Base-by-base conservation (phyloP, 2,329 filamentous ascomycete genomes). In the Verticillium klebahnii region DNA sequence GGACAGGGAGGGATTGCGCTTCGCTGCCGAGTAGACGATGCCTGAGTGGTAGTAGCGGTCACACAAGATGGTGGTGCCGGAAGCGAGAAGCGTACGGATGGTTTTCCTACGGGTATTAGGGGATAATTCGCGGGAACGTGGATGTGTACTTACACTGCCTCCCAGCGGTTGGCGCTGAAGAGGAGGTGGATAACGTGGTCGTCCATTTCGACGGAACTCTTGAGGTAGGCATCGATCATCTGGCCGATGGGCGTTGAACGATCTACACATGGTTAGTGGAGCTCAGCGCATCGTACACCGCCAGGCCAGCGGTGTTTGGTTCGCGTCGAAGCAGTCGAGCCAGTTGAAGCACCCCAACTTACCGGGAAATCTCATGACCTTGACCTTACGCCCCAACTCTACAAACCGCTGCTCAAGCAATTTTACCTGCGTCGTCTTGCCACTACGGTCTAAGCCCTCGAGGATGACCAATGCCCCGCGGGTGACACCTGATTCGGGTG, bases 31-130 rank as follows among this genome's bases (percentile, higher is more conserved):
- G 78, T 98, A 99, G 58, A 97, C 92, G 62, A 93, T 91, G 60
- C 95, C 95, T 23, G 91, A 95, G 79, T 97, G 94, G 73, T 96
- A 96, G 78, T 98, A 99, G 57, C 95, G 88, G 75, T 99, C 95
- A 67, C 94, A 88, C 45, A 99, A 81, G 36, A 99, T 83, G 0
- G 87, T 95, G 23, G 82, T 88, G 9, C 94, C 93, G 1, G 80
- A 74, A 1, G 80, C 77, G 6, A 97, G 75, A 6, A 85, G 78
- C 1, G 75, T 61, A 19, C 79, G 71, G 56, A 89, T 88, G 58
- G 76, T 76, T 67, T 80, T 77, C 2, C 83, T 86, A 63, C 9
- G 56, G 8, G 54, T 56, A 36, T 57, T 34, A 60, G 52, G 4
- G 31, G 23, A 23, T 25, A 57, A 58, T 57, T 59, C 32, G n/a